A percentile compares a stretch with the other conserved stretches of the same genome.
Evolutionary conservation across 257 asterid species (phyloP).

Genomic region (Nicotiana noctiflora): DNA sequence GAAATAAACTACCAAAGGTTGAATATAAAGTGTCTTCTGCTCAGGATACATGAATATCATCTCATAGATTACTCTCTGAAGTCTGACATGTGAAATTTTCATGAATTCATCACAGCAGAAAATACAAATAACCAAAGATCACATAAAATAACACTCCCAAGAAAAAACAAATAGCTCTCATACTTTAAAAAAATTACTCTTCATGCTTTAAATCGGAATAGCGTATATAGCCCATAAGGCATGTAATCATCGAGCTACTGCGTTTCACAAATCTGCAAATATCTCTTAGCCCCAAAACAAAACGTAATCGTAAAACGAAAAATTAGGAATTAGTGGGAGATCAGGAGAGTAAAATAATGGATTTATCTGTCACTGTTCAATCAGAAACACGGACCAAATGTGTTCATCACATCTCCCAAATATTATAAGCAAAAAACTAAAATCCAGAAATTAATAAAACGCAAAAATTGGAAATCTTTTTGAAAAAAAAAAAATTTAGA

Average conservation of each 20-base stretch:
- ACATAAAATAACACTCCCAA: not conserved
- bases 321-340: conserved; percentile 14
- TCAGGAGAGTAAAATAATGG: conserved; percentile 33
- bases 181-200: not conserved
- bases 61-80: conserved; percentile 59
- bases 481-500: not conserved
- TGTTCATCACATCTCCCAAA: conserved; percentile 38
- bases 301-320: not conserved
- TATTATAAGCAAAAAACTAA: not conserved
- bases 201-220: conserved; percentile 26
- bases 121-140: no score
- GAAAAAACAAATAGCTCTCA: not conserved
- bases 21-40: conserved; percentile 10
- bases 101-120: conserved; percentile 42
- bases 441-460: not conserved
- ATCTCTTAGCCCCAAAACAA: not conserved
- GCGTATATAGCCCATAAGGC: conserved; percentile 42
- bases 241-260: conserved; percentile 25
- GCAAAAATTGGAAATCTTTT: not conserved
- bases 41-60: conserved; percentile 33
- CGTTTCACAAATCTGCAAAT: not conserved
- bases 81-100: conserved; percentile 51
- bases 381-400: conserved; percentile 60
- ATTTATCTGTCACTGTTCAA: conserved; percentile 34
- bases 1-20: not conserved